These are phyloP conservation scores for Microstegium vimineum DNA, from an alignment of 176 grass and related monocot genomes.

Conservation along the genomic window DNA sequence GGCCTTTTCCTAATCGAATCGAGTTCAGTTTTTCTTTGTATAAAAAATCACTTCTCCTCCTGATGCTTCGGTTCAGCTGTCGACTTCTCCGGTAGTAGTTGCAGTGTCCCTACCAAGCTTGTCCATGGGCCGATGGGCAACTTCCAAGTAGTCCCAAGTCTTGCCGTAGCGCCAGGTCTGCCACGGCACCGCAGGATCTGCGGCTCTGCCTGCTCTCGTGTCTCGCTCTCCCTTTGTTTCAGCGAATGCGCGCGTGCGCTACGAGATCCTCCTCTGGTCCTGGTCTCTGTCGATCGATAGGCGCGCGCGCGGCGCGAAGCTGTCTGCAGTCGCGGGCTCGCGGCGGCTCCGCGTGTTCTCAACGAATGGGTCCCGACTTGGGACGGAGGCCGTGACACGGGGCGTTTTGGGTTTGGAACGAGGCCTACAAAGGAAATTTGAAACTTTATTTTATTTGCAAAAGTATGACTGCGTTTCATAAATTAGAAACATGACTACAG, in stretches of 20 bases:
- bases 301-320: background rate
- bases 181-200: background rate
- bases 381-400: too few species aligned
- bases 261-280: background rate
- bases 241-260: background rate
- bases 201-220: background rate
- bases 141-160: background rate
- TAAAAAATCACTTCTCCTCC: too few species aligned
- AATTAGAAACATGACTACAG: too few species aligned
- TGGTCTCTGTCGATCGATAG: background rate
- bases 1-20: background rate
- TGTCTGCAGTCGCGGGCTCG: background rate
- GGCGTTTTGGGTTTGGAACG: too few species aligned
- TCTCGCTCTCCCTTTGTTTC: background rate
- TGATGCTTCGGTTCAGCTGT: conserved; percentile 24
- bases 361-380: background rate
- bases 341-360: background rate
- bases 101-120: conserved; percentile 4
- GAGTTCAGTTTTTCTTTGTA: too few species aligned
- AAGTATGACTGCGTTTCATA: too few species aligned
- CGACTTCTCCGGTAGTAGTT: conserved; percentile 12
- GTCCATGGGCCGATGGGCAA: background rate
- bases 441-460: too few species aligned
- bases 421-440: too few species aligned
- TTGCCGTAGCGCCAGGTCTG: background rate